phyloP scores from a whole-genome alignment of 306 rosid species.

The Cucumis cinereus region DNA sequence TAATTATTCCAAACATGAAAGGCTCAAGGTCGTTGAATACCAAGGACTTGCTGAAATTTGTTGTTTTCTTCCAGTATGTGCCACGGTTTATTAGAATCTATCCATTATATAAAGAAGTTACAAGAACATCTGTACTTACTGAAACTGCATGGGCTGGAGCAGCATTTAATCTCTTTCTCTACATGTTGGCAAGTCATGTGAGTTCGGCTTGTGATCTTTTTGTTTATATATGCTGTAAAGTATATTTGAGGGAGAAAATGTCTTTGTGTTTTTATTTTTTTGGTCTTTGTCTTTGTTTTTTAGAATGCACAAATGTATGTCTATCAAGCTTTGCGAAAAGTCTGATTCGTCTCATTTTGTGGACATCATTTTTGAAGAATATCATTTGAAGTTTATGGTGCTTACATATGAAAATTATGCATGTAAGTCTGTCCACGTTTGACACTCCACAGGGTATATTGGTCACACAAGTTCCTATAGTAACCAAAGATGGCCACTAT shows the following conservation, averaged over 20 bases:
- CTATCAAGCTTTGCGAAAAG: background rate
- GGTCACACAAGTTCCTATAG: background rate
- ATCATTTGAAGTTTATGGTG: background rate
- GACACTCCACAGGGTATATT: background rate
- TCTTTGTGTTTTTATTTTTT: background rate
- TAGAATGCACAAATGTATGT: background rate
- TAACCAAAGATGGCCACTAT: background rate
- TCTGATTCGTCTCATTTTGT: background rate
- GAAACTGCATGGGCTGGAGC: slow-evolving; percentile 16
- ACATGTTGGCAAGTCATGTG: slow-evolving; percentile 20
- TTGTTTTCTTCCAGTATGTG: slow-evolving; percentile 22
- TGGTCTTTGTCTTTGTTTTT: background rate
- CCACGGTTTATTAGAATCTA: slow-evolving; percentile 17
- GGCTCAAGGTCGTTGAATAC: slow-evolving; percentile 12
- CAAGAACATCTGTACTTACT: slow-evolving; percentile 9
- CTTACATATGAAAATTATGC: background rate
- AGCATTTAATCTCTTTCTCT: slow-evolving; percentile 17
- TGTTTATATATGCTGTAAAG: background rate
- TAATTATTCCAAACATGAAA: slow-evolving; percentile 5
- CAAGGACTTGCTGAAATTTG: slow-evolving; percentile 4
- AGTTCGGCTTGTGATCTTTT: background rate
- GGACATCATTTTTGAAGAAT: background rate
- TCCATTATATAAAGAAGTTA: slow-evolving; percentile 4
- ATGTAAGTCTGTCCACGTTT: background rate
- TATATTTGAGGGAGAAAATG: background rate